phyloP scores from a whole-genome alignment of 225 moss, liverwort and hornwort genomes.

The Marchantia polymorpha region DNA sequence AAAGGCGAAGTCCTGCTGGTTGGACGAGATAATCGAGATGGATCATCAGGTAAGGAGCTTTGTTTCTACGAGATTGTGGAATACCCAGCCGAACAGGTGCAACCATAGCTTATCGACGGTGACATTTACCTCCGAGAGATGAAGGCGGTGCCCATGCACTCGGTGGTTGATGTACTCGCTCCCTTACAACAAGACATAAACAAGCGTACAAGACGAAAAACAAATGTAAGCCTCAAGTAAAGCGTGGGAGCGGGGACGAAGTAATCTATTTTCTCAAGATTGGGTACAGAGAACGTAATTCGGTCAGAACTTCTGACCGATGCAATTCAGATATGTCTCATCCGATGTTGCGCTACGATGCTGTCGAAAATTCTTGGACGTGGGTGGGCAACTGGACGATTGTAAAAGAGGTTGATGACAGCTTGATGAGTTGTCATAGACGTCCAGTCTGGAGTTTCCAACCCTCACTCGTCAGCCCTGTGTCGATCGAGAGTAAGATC shows the following conservation, averaged over 20 bases:
- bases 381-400: slow-evolving; percentile 6
- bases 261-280: too few species aligned
- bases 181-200: too few species aligned
- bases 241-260: not conserved
- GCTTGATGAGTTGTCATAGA: not conserved
- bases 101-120: too few species aligned
- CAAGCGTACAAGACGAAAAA: not conserved
- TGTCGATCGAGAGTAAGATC: too few species aligned
- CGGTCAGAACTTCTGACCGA: too few species aligned
- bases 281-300: too few species aligned
- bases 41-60: too few species aligned
- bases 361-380: not conserved
- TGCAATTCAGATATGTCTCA: too few species aligned
- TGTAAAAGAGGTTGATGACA: not conserved
- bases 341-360: not conserved
- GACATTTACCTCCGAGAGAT: not conserved
- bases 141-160: not conserved
- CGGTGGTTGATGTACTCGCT: not conserved
- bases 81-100: too few species aligned
- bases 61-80: too few species aligned
- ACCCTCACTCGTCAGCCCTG: not conserved
- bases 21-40: too few species aligned
- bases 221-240: not conserved
- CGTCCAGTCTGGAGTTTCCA: not conserved
- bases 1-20: too few species aligned